These are phyloP conservation scores for Lyophyllum shimeji DNA, from an alignment of 768 basidiomycete species.

Conservation along the genomic window DNA sequence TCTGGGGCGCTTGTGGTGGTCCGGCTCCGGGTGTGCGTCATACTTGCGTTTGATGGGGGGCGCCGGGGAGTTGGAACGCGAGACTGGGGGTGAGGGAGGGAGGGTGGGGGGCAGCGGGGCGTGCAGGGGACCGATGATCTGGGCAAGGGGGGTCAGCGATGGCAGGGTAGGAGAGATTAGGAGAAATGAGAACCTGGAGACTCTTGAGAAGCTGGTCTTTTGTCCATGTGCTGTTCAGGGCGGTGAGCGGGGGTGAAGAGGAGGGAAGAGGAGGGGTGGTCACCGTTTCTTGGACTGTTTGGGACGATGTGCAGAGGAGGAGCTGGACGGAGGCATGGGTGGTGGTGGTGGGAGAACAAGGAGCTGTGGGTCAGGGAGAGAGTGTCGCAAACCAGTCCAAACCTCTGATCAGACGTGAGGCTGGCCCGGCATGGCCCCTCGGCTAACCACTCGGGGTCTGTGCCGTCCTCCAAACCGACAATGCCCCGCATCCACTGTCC, in stretches of 20 bases:
- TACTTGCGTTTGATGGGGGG: slow-evolving; percentile 49
- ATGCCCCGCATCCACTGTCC: slow-evolving; percentile 7
- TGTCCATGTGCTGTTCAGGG: slow-evolving; percentile 43
- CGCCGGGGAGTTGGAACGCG: slow-evolving; percentile 47
- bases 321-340: slow-evolving; percentile 18
- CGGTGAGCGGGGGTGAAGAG: slow-evolving; percentile 13
- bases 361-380: slow-evolving; percentile 27
- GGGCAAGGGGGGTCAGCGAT: slow-evolving; percentile 10
- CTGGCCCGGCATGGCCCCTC: slow-evolving; percentile 14
- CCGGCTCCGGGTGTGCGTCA: slow-evolving; percentile 35
- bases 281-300: slow-evolving; percentile 42
- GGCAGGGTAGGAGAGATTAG: slow-evolving; percentile 4
- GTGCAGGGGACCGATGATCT: slow-evolving; percentile 43
- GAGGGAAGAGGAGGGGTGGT: slow-evolving; percentile 14
- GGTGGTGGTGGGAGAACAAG: slow-evolving; percentile 48
- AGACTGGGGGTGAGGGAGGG: slow-evolving; percentile 52
- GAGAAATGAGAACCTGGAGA: slow-evolving; percentile 37
- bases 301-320: slow-evolving; percentile 21
- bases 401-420: slow-evolving; percentile 5
- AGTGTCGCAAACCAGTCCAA: slow-evolving; percentile 17
- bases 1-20: slow-evolving; percentile 46
- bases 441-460: slow-evolving; percentile 16
- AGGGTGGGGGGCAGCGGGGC: slow-evolving; percentile 44
- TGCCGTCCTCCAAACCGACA: slow-evolving; percentile 15
- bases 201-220: slow-evolving; percentile 48